Evolutionary conservation across 208 protist species (phyloP).

Genomic region (Leishmania major): DNA sequence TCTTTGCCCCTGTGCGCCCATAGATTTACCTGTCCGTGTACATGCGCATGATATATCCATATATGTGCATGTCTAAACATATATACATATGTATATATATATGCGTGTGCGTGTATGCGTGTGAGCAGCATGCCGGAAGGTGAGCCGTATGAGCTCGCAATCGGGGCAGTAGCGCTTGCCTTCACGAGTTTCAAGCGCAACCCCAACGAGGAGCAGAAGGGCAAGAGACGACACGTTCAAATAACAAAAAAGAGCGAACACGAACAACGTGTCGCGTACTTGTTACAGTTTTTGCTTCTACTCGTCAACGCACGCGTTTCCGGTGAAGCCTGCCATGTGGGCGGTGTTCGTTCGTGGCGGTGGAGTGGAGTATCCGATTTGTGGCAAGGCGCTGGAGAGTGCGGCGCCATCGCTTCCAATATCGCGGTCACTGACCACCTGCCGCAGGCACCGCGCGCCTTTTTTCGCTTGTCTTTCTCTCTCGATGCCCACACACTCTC

Average conservation of each 20-base stretch:
- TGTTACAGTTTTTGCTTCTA: neutral
- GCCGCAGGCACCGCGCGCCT: neutral
- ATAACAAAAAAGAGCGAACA: neutral
- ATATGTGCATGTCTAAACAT: neutral
- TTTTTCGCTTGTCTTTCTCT: neutral
- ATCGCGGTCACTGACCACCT: neutral
- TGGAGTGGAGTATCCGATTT: neutral
- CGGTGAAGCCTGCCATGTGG: neutral
- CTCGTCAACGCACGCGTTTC: neutral
- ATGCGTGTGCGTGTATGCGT: no score
- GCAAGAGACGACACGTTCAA: neutral
- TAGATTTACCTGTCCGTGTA: neutral
- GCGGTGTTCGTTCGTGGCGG: neutral
- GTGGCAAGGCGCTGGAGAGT: neutral
- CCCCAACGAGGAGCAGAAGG: neutral
- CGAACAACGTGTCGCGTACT: neutral
- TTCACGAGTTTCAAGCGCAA: neutral
- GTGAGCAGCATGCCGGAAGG: neutral
- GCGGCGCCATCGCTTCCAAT: neutral
- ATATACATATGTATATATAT: neutral
- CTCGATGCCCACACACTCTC: neutral
- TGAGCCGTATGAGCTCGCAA: neutral
- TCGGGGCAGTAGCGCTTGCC: neutral
- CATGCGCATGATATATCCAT: neutral
- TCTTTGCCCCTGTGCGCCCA: neutral